A percentile compares a stretch with the other conserved stretches of the same genome.
Evolutionary conservation across 805 yeast species (phyloP).

Genomic region (Ogataea ganodermae): DNA sequence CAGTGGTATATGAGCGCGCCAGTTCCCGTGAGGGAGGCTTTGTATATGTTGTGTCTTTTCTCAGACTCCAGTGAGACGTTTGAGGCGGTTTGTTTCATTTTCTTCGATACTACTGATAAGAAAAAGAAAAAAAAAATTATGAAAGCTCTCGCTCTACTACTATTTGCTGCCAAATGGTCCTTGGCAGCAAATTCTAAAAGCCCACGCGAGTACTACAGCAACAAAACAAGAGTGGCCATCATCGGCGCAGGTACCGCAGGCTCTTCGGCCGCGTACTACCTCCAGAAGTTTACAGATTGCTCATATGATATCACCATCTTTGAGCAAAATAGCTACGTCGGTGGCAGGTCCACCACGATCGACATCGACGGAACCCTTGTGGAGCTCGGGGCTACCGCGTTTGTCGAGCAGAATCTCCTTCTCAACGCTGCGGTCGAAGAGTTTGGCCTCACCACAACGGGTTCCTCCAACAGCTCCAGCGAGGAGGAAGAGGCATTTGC

Average conservation of each 20-base stretch:
- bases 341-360: conserved; percentile 48
- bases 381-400: conserved; percentile 51
- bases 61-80: not conserved
- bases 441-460: conserved; percentile 33
- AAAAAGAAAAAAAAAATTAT: not conserved
- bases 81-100: not conserved
- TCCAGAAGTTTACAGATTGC: conserved; percentile 39
- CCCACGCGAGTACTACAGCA: not conserved
- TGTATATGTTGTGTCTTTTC: too few species aligned
- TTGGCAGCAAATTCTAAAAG: not conserved
- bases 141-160: not conserved
- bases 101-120: too few species aligned
- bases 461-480: conserved; percentile 22
- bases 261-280: conserved; percentile 46
- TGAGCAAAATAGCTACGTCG: conserved; percentile 42
- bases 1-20: not conserved
- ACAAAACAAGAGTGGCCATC: conserved; percentile 36
- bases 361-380: conserved; percentile 28
- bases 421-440: conserved; percentile 39
- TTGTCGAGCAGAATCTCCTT: conserved; percentile 42
- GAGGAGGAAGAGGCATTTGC: conserved; percentile 27
- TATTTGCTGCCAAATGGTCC: not conserved
- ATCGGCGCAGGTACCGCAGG: conserved; percentile 59
- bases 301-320: conserved; percentile 42
- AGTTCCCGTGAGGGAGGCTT: too few species aligned